These are phyloP conservation scores for Anisodus acutangulus DNA, from an alignment of 257 asterid species.

Conservation along the genomic window DNA sequence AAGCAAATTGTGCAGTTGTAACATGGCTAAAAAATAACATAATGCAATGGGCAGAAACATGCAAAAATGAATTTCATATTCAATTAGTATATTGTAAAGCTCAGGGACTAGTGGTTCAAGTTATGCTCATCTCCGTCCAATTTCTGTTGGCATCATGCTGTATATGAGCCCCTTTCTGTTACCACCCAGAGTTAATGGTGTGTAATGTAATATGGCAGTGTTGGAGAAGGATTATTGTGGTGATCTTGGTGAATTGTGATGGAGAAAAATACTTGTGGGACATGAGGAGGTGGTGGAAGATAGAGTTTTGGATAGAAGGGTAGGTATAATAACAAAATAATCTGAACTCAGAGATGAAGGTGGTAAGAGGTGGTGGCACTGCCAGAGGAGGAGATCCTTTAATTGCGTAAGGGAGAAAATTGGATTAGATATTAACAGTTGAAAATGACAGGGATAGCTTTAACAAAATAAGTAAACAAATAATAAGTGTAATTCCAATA, in stretches of 20 bases:
- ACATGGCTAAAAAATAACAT: neutral
- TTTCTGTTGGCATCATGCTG: constrained; percentile 16
- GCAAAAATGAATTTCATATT: neutral
- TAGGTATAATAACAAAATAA: neutral
- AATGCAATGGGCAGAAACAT: neutral
- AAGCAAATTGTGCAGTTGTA: constrained; percentile 10
- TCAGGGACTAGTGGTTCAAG: neutral
- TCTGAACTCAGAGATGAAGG: neutral
- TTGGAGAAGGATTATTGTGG: neutral
- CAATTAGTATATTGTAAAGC: constrained; percentile 10
- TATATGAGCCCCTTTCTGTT: constrained; percentile 5
- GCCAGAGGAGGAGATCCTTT: neutral
- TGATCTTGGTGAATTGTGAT: neutral
- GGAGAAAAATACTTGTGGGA: neutral
- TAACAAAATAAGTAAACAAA: neutral
- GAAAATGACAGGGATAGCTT: neutral
- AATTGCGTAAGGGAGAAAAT: neutral
- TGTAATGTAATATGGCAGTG: neutral
- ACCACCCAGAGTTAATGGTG: constrained; percentile 20
- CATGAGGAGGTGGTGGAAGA: constrained; percentile 8
- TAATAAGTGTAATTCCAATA: neutral
- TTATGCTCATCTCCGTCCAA: constrained; percentile 20
- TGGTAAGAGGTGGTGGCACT: constrained; percentile 8
- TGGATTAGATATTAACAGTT: neutral
- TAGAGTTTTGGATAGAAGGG: neutral